Base-by-base conservation (phyloP, 164 flowering plant genomes). In the Taxillus chinensis region DNA sequence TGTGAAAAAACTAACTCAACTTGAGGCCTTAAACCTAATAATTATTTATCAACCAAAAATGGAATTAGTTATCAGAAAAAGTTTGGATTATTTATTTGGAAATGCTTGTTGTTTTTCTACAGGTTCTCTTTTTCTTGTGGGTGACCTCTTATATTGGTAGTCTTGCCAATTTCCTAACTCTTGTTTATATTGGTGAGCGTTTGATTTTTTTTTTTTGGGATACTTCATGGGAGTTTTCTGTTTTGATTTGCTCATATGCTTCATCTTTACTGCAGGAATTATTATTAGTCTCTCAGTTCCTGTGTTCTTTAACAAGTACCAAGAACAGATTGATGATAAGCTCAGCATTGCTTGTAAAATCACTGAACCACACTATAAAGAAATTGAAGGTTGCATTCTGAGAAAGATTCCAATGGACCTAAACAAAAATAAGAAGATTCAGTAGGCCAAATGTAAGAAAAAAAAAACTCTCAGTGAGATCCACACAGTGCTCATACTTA, bases 211-310 rank as follows among this genome's bases (percentile, higher is more conserved):
- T 37, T 16, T 52, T 27, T 3, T 3, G 7, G 8, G 2, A 11
- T 13, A 38, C 27, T 45, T 38, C 6, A 39, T 17, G 15, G 4
- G 55, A 37, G n/a, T 41, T 12, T 3, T 59, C 9, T 59, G 8
- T 9, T 7, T 65, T 45, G 3, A 38, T 56, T 27, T 37, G 57
- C 14, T 60, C 46, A 4, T 45, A 41, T 60, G 54, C 2, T 53
- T 17, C 27, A 12, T 17, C 55, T 2, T 50, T 71, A 46, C 15
- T 67, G 41, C 86, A 92, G 98, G 89, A 45, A 71, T 79, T 67
- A 67, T 92, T 70, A 73, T 90, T 60, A 73, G 86, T 55, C 70
- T 92, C 14, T 78, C 90, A 10, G 73, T 87, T 57, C 96, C 98
- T 39, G 60, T 74, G 39, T 39, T 86, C 64, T 92, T 85, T 71